These are phyloP conservation scores for Naganishia onofrii DNA, from an alignment of 768 basidiomycete species.

Conservation along the genomic window DNA sequence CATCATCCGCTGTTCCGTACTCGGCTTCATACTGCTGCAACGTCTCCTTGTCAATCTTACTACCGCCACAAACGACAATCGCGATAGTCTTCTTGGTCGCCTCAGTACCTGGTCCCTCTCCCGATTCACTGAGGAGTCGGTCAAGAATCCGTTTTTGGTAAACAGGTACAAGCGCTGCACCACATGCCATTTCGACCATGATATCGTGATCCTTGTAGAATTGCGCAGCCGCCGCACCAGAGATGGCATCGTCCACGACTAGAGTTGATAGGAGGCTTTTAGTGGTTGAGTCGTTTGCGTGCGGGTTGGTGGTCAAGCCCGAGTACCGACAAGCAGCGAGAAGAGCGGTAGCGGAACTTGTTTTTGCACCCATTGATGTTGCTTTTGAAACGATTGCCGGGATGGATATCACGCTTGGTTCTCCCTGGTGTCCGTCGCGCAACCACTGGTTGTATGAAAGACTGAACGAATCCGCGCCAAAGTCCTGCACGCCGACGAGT, in stretches of 20 bases:
- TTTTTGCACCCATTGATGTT: constrained; percentile 41
- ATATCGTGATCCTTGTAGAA: constrained; percentile 22
- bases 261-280: constrained; percentile 5
- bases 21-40: constrained; percentile 20
- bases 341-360: constrained; percentile 10
- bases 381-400: constrained; percentile 44
- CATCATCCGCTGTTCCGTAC: constrained; percentile 8
- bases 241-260: constrained; percentile 29
- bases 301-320: neutral
- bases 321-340: constrained; percentile 16
- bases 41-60: constrained; percentile 23
- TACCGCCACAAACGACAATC: constrained; percentile 36
- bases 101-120: neutral
- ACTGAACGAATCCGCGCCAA: constrained; percentile 31
- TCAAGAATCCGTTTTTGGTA: constrained; percentile 19
- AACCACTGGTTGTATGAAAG: constrained; percentile 22
- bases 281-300: neutral
- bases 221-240: constrained; percentile 23
- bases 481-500: constrained; percentile 27
- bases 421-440: neutral
- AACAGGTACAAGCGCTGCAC: constrained; percentile 13
- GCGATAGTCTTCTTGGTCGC: constrained; percentile 28
- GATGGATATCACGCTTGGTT: constrained; percentile 32
- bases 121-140: neutral
- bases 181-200: constrained; percentile 31